A percentile compares a stretch with the other conserved stretches of the same genome.
Evolutionary conservation across 495 filamentous ascomycete genomes (phyloP).

Genomic region (Lasiosphaeria hispida): DNA sequence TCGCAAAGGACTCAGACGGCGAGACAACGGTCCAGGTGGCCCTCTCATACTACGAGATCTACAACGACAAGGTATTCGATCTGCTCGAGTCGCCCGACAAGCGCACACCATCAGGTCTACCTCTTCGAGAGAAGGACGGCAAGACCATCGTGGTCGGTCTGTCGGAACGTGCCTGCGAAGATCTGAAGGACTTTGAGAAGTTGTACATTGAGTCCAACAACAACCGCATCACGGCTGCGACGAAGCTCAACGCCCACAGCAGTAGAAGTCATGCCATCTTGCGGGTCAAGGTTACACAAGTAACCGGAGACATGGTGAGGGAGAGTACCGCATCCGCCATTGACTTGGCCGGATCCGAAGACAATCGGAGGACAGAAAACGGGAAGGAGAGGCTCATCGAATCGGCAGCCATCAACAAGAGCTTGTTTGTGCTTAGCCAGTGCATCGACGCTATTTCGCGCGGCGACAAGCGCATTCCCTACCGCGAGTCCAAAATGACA

Average conservation of each 20-base stretch:
- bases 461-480: conserved; percentile 75
- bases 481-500: conserved; percentile 96
- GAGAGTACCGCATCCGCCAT: conserved; percentile 89
- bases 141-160: conserved; percentile 93
- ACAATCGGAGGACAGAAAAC: conserved; percentile 93
- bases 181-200: conserved; percentile 86
- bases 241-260: conserved; percentile 94
- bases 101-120: conserved; percentile 78
- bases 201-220: conserved; percentile 93
- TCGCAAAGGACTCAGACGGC: conserved; percentile 78
- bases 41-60: conserved; percentile 97
- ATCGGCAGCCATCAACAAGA: conserved; percentile 98
- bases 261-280: conserved; percentile 92
- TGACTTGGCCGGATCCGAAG: conserved; percentile 94
- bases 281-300: conserved; percentile 81
- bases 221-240: conserved; percentile 87
- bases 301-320: conserved; percentile 64
- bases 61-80: conserved; percentile 95
- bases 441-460: conserved; percentile 89
- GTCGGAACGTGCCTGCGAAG: conserved; percentile 79
- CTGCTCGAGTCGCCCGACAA: conserved; percentile 90
- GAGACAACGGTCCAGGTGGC: conserved; percentile 71
- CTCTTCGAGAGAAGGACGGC: conserved; percentile 80
- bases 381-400: conserved; percentile 90
- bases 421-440: conserved; percentile 88